These are phyloP conservation scores for Phragmites australis DNA, from an alignment of 176 grass and related monocot genomes.

Conservation along the genomic window DNA sequence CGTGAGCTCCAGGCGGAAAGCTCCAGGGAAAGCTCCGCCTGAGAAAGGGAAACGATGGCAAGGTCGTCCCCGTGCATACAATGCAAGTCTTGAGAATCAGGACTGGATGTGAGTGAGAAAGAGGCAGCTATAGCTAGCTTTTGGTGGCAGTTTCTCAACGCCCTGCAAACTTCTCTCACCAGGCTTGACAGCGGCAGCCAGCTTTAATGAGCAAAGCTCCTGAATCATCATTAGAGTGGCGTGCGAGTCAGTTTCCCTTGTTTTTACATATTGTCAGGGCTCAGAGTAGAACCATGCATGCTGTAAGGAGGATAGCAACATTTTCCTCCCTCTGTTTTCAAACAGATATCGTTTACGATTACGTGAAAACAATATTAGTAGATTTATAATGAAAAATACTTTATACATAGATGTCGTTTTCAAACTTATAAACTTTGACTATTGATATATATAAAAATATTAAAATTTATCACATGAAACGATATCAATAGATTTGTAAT, in stretches of 20 bases:
- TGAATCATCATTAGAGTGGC: background rate
- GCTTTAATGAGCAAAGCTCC: background rate
- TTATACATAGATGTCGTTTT: too few species aligned
- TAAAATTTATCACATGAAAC: too few species aligned
- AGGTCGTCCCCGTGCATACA: background rate
- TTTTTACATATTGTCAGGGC: background rate
- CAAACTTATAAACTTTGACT: too few species aligned
- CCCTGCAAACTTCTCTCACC: background rate
- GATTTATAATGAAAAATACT: too few species aligned
- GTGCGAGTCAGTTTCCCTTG: background rate
- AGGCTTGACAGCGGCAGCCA: background rate
- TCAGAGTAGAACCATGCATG: background rate
- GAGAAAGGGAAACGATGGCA: background rate
- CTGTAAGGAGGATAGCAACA: too few species aligned
- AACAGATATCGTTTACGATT: too few species aligned
- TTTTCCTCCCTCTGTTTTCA: too few species aligned
- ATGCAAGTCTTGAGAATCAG: background rate
- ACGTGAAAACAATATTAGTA: too few species aligned
- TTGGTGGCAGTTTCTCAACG: constrained; percentile 13
- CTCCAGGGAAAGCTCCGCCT: constrained; percentile 7
- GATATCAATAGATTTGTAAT: too few species aligned
- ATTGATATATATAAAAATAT: too few species aligned
- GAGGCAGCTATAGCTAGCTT: background rate
- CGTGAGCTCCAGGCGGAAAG: constrained; percentile 31
- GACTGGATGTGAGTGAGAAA: background rate